Evolutionary conservation across 495 filamentous ascomycete species (phyloP).

Genomic region (Daldinia childiae): DNA sequence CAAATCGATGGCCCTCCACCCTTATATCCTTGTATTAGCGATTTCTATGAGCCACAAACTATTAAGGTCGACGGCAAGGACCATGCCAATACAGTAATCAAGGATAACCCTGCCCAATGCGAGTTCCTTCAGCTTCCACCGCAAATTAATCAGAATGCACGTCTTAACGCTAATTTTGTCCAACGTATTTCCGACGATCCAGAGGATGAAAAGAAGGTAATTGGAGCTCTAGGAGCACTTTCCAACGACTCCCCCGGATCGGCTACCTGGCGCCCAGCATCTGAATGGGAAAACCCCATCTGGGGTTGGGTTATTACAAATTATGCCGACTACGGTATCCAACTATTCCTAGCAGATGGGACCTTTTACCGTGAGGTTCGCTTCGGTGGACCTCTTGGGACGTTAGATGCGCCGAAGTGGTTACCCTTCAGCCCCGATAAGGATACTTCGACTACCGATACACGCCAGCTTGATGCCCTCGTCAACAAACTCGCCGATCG

Average conservation of each 20-base stretch:
- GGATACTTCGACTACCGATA: constrained; percentile 6
- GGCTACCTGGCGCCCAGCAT: not conserved
- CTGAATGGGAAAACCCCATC: constrained; percentile 61
- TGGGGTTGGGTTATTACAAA: constrained; percentile 67
- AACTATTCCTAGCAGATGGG: constrained; percentile 60
- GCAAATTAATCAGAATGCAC: not conserved
- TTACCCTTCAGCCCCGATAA: constrained; percentile 46
- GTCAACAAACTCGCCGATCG: constrained; percentile 40
- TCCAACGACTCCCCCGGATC: not conserved
- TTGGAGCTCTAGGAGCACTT: not conserved
- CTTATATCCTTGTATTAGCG: constrained; percentile 47
- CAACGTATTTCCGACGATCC: not conserved
- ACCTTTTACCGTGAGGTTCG: constrained; percentile 62
- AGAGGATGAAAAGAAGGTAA: not conserved
- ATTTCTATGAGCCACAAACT: constrained; percentile 30
- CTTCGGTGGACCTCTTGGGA: constrained; percentile 43
- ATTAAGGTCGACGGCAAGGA: not conserved
- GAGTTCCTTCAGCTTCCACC: not conserved
- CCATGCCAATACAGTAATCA: not conserved
- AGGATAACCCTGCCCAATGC: not conserved
- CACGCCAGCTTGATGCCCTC: constrained; percentile 50
- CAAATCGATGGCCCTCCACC: constrained; percentile 42
- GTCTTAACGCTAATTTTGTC: not conserved
- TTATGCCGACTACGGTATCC: constrained; percentile 58
- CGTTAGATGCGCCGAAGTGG: constrained; percentile 42